Evolutionary conservation across 495 filamentous ascomycete genomes (phyloP), one percentile per base, ranked within the genome.

Genomic region (Wilcoxina mikolae): DNA sequence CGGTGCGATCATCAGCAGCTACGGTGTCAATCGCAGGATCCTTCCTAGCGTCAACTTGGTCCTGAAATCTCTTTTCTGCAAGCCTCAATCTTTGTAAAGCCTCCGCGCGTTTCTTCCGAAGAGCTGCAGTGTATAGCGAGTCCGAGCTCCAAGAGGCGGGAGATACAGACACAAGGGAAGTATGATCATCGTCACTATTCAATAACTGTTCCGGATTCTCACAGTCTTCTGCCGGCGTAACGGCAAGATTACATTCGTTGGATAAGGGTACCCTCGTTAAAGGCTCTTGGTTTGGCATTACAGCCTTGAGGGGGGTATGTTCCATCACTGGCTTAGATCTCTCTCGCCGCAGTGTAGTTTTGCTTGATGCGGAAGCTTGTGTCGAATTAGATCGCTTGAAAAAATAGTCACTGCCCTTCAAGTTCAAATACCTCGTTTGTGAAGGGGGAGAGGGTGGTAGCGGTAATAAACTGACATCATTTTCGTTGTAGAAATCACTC

Each of bases 61-160:
- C 23, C 11, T 46, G 43, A 46, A 61, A 61, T 7, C 54, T 42
- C 29, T 39, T 45, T 28, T 61, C 59, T 3, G 51, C 54, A 26
- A 43, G 46, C 28, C 50, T 38, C 38, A 61, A 26, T 33, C 60
- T 60, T 20, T 60, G 31, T 5, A 35, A 50, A 3, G 59, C 58
- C 18, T 60, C n/a, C 17, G 57, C 50, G 1, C 59, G 53, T 42
- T 60, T 60, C 27, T 46, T 29, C 20, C 59, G 47, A 15, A 61
- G 49, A 2, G 53, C 52, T 5, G 59, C 59, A 0, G 59, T 61
- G 22, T 60, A 61, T 27, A 53, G 53, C 20, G 60, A 58, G n/a
- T 61, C 59, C 27, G 60, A 43, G 35, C 58, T 53, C 59, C 59
- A 61, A 10, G 59, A 61, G 23, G 56, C 58, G 4, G 59, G 60